Evolutionary conservation across 371 early-diverging fungal genomes (phyloP), one percentile per base, ranked within the genome.

Genomic region (Mucor mucedo): DNA sequence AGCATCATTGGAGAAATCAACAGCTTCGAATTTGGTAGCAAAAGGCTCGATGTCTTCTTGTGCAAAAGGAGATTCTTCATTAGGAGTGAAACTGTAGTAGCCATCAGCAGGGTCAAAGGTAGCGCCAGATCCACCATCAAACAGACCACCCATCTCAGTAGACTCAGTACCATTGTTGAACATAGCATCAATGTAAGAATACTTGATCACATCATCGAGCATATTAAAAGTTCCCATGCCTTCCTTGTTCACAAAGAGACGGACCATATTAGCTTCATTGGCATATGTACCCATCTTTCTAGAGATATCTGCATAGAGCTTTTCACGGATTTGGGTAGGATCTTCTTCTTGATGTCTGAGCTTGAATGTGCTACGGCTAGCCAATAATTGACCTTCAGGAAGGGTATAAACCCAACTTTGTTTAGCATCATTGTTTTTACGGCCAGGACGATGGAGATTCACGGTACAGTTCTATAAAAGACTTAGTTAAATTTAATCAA

Each of bases 271-370:
- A 58, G 85, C 85, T 48, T 76, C 74, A 52, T 79, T 79, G 39
- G 70, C 80, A 70, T 75, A 77, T 32, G 77, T 77, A 49, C 83
- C 83, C 70, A 85, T 70, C n/a, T 80, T 75, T 21, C 72, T 72
- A 32, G 69, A 44, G 50, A 80, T 62, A 65, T 85, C 83, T 48
- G 83, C 80, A 52, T 80, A 85, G 27, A 83, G 70, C 70, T 85
- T 83, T 58, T 85, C 85, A 57, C 85, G 83, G 30, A 83, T 71
- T 64, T 85, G 85, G 21, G 85, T 85, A 38, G 85, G 85, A 44
- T 85, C 85, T 67, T 80, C 80, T 60, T 85, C 83, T 71, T 73
- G 72, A 40, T 85, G 83, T 59, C 85, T 77, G 29, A 82, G 65
- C 68, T 85, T 85, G 71, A 85, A 82, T 58, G 69, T 80, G 66